Conservation (phyloP, 139 green algal species). For the Chlamydomonas incerta region DNA sequence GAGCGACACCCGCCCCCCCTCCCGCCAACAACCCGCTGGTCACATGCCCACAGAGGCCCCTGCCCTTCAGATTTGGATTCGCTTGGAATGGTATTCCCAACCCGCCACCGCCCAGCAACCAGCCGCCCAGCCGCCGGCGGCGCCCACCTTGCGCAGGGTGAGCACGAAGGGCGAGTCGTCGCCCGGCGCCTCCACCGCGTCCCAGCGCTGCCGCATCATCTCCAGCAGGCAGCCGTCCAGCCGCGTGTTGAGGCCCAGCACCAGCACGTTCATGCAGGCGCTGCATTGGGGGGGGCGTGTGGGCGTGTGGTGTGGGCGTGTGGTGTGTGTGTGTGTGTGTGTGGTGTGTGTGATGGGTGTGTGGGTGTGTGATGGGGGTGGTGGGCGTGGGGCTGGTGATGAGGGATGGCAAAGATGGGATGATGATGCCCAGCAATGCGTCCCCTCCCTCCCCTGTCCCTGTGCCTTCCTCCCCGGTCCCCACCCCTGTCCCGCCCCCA, state of each 20-base stretch:
- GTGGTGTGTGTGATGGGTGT: no score
- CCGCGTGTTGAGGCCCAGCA: constrained; percentile 90
- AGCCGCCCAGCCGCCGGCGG: background rate
- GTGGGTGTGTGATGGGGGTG: no score
- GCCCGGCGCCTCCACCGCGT: constrained; percentile 81
- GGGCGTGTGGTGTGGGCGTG: no score
- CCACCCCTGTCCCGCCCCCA: background rate
- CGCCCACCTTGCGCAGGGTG: constrained; percentile 61
- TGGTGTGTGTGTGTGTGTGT: no score
- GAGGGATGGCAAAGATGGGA: no score
- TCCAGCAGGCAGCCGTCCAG: constrained; percentile 82
- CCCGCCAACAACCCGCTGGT: no score
- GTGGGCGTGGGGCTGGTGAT: no score
- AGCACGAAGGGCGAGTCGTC: constrained; percentile 91
- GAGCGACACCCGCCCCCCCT: no score
- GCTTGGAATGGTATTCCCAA: no score
- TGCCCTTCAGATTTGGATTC: no score
- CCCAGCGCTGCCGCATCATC: constrained; percentile 56
- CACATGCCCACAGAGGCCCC: no score
- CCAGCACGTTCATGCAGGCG: constrained; percentile 82
- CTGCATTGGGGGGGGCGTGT: constrained; percentile 8
- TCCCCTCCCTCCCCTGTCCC: background rate
- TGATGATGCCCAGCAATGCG: no score
- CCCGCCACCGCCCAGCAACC: background rate
- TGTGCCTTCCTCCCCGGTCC: background rate